Evolutionary conservation across 208 protist genomes (phyloP).

Genomic region (Leishmania mexicana): DNA sequence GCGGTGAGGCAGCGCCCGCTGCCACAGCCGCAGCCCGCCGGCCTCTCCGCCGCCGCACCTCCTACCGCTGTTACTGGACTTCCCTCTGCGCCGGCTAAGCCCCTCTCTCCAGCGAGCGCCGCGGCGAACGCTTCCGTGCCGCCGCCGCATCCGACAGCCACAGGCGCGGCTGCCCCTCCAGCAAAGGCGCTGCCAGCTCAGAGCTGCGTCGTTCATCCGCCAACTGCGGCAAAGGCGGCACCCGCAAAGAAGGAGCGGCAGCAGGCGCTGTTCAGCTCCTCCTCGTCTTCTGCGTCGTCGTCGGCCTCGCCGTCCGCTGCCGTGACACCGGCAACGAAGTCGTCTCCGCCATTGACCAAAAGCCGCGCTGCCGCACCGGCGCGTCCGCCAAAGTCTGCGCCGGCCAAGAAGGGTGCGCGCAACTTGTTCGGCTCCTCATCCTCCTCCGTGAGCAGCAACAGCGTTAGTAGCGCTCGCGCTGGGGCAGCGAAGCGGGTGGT

Average conservation of each 20-base stretch:
- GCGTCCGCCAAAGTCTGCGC: neutral
- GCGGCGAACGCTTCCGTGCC: constrained; percentile 11
- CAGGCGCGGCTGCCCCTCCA: neutral
- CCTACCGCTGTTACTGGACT: neutral
- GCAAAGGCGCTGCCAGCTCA: constrained; percentile 3
- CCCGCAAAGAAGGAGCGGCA: constrained; percentile 10
- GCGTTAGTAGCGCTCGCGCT: neutral
- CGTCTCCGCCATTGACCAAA: neutral
- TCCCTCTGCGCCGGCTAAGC: neutral
- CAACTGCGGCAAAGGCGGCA: neutral
- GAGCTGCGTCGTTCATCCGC: neutral
- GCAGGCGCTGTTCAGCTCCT: constrained; percentile 29
- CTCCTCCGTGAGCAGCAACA: constrained; percentile 2
- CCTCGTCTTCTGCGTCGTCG: constrained; percentile 22
- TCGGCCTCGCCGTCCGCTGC: constrained; percentile 8
- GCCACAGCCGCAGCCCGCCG: neutral
- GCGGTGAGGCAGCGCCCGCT: neutral
- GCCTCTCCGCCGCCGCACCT: neutral
- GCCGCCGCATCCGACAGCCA: neutral
- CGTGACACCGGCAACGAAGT: neutral
- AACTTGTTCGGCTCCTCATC: neutral
- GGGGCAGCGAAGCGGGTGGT: neutral
- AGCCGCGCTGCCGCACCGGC: neutral
- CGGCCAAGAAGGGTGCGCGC: constrained; percentile 1
- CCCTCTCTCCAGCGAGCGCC: neutral